A percentile compares a stretch with the other conserved stretches of the same genome.
phyloP scores from a whole-genome alignment of 257 asterid species.

The Solanum medicagineum region DNA sequence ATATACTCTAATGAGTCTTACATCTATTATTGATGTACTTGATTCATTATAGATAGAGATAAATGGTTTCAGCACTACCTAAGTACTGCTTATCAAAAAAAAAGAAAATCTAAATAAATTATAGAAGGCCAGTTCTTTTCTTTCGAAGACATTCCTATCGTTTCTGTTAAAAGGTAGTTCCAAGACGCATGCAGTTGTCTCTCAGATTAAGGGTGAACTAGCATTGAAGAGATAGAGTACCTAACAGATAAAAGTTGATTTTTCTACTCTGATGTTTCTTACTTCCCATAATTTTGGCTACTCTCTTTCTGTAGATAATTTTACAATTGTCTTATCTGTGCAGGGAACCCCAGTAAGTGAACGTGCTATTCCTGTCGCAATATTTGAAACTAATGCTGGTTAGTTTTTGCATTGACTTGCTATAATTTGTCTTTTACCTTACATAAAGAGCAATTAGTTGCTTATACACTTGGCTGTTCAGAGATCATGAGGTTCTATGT shows the following conservation, averaged over 20 bases:
- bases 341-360: slow-evolving; percentile 99
- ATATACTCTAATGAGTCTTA: background rate
- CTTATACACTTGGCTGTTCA: slow-evolving; percentile 24
- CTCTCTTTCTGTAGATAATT: background rate
- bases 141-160: background rate
- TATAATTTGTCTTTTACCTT: slow-evolving; percentile 4
- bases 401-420: background rate
- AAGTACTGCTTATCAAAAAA: background rate
- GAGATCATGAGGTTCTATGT: slow-evolving; percentile 79
- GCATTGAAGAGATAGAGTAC: background rate
- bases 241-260: background rate
- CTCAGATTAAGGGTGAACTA: background rate
- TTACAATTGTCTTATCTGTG: slow-evolving; percentile 4
- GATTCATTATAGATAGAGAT: background rate
- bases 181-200: background rate
- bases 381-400: slow-evolving; percentile 93
- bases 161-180: background rate
- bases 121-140: background rate
- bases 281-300: slow-evolving; percentile 1
- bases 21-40: background rate
- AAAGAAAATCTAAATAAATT: background rate
- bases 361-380: slow-evolving; percentile 99
- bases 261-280: slow-evolving; percentile 6
- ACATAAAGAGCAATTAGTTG: slow-evolving; percentile 13
- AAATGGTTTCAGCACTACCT: background rate